Base-by-base conservation (phyloP, 2,329 filamentous ascomycete genomes). In the Pseudogymnoascus sp. region DNA sequence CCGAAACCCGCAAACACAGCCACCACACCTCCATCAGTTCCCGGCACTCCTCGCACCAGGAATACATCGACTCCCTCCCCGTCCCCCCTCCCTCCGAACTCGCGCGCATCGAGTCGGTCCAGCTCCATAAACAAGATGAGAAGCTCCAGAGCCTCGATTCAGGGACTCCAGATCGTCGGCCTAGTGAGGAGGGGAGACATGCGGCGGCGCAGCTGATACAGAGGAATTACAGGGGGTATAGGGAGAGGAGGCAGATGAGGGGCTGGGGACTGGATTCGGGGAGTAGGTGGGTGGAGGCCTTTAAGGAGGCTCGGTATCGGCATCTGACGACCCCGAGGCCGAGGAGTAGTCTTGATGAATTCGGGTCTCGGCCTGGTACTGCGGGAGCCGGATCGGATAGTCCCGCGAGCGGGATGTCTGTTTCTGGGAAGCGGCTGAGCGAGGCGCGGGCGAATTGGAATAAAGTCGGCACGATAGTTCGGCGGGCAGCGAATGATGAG, bases 211-310 rank as follows among this genome's bases (percentile, higher is more conserved):
- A 76, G 21, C 70, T 84, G 26, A 87, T 87, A 56, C 85, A 91
- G 77, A 85, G 87, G 68, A 88, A 86, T 26, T 96, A 92, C 72
- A 82, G 91, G 35, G 90, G 91, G 5, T 90, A 96, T 74, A 82
- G 89, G 62, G 81, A 84, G 59, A 82, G 91, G 47, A 79, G 91
- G 59, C 86, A 91, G 73, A 79, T 95, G 69, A 74, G 83, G 42
- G 91, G 91, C 0, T 79, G 88, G 67, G 82, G 83, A 1, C 73
- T 96, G 35, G 71, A 70, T 68, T 66, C 68, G 19, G 69, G 67
- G 50, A 71, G 69, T 16, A 62, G 73, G 47, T 72, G 69, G 71
- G 65, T 70, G 7, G 70, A 83, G 75, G 80, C 79, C 44, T 72
- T 84, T 62, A 80, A 79, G 73, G 81, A 83, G 79, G 83, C 82